These are phyloP conservation scores for Boletus pseudopeckii DNA, from an alignment of 768 basidiomycete genomes.

Conservation along the genomic window DNA sequence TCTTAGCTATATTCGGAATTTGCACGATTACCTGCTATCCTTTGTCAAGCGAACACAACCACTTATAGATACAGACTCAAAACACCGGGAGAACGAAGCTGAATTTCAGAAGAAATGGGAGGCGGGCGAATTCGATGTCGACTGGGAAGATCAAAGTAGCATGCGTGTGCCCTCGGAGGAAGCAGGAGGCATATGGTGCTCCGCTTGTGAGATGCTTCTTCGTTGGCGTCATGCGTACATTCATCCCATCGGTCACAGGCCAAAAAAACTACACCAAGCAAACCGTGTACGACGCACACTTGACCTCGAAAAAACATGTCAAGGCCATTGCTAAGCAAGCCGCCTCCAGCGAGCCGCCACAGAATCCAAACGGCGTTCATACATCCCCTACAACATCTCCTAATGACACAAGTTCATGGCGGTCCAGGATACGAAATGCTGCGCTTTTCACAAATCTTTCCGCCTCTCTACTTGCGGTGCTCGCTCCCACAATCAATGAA, in stretches of 20 bases:
- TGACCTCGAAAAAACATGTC: slow-evolving; percentile 93
- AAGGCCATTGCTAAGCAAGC: slow-evolving; percentile 84
- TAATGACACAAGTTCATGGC: slow-evolving; percentile 29
- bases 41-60: slow-evolving; percentile 86
- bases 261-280: slow-evolving; percentile 95
- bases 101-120: slow-evolving; percentile 85
- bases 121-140: slow-evolving; percentile 60
- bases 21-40: slow-evolving; percentile 81
- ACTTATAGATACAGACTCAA: slow-evolving; percentile 68
- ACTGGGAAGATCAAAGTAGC: slow-evolving; percentile 59
- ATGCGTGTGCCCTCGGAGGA: slow-evolving; percentile 43
- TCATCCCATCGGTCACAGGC: slow-evolving; percentile 45
- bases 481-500: slow-evolving; percentile 71
- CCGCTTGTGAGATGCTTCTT: slow-evolving; percentile 65
- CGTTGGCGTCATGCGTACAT: neutral
- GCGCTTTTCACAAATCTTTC: slow-evolving; percentile 72
- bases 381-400: slow-evolving; percentile 32
- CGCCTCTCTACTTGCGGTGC: slow-evolving; percentile 59
- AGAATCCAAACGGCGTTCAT: slow-evolving; percentile 34
- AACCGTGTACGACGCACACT: slow-evolving; percentile 94
- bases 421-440: slow-evolving; percentile 55
- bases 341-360: slow-evolving; percentile 32
- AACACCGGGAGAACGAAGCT: slow-evolving; percentile 57
- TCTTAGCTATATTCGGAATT: slow-evolving; percentile 73
- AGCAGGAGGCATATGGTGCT: slow-evolving; percentile 83